Conservation (phyloP, 1,284 basidiomycete species). For the Malassezia caprae region DNA sequence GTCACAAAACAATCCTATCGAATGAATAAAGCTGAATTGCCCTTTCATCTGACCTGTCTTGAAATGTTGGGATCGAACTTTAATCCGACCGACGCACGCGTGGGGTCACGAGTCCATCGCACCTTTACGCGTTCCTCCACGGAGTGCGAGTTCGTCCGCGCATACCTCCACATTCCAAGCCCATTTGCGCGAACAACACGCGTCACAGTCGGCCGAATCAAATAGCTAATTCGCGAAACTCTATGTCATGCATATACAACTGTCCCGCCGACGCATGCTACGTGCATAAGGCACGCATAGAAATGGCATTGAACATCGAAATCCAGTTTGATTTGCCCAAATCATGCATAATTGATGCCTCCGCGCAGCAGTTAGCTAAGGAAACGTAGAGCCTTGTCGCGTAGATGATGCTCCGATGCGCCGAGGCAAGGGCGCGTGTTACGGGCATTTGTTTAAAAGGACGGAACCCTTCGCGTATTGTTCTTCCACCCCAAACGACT, state of each 20-base stretch:
- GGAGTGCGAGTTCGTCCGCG: background rate
- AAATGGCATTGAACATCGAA: background rate
- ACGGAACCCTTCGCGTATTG: background rate
- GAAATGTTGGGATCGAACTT: no score
- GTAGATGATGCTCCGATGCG: constrained; percentile 1
- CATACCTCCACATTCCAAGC: background rate
- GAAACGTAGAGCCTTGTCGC: background rate
- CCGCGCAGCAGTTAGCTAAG: background rate
- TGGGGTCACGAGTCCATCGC: no score
- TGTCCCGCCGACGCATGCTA: background rate
- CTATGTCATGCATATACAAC: background rate
- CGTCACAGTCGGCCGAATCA: background rate
- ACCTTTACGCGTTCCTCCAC: no score
- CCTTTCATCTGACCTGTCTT: no score
- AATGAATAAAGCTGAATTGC: no score
- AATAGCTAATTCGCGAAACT: background rate
- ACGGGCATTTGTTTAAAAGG: background rate
- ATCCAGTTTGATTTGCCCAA: background rate
- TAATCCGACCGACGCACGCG: no score
- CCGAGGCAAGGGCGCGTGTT: background rate
- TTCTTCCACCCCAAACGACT: background rate
- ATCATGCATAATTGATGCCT: background rate
- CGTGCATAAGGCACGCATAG: background rate
- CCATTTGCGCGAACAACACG: background rate
- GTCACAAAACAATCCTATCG: no score